A percentile compares a stretch with the other conserved stretches of the same genome.
Evolutionary conservation across 768 basidiomycete species (phyloP).

Genomic region (Porphyrellus cyaneotinctus): DNA sequence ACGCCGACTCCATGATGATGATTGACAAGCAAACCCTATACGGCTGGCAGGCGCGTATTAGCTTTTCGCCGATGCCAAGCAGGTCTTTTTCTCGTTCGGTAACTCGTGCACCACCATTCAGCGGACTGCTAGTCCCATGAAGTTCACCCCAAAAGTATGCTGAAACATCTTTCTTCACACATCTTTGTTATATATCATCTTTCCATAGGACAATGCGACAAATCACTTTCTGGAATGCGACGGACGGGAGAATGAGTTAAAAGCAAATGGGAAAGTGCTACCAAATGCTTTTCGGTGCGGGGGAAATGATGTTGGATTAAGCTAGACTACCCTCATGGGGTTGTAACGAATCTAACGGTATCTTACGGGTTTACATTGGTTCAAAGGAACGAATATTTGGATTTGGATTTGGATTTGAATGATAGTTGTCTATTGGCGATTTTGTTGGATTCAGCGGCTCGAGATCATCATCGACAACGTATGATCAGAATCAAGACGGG

Average conservation of each 20-base stretch:
- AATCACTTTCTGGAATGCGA: slow-evolving; percentile 54
- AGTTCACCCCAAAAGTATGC: slow-evolving; percentile 57
- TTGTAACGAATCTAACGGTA: slow-evolving; percentile 8
- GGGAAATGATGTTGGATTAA: slow-evolving; percentile 91
- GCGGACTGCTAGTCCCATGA: slow-evolving; percentile 49
- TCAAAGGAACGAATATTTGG: background rate
- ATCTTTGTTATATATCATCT: background rate
- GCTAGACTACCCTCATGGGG: slow-evolving; percentile 70
- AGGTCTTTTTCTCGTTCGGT: background rate
- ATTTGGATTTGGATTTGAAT: no score
- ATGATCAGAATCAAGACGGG: background rate
- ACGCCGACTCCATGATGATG: slow-evolving; percentile 52
- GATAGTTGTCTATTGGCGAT: background rate
- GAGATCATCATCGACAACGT: background rate
- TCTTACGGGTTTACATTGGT: background rate
- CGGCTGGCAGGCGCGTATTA: no score
- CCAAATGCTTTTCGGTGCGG: slow-evolving; percentile 75
- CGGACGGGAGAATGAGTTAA: slow-evolving; percentile 64
- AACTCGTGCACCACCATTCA: slow-evolving; percentile 1
- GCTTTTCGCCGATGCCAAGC: no score
- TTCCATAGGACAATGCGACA: slow-evolving; percentile 67
- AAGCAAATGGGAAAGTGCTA: slow-evolving; percentile 61
- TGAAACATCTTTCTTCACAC: background rate
- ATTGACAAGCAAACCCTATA: no score
- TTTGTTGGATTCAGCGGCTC: background rate